Conservation (phyloP, 495 filamentous ascomycete species). For the Staphylotrichum longicolle region DNA sequence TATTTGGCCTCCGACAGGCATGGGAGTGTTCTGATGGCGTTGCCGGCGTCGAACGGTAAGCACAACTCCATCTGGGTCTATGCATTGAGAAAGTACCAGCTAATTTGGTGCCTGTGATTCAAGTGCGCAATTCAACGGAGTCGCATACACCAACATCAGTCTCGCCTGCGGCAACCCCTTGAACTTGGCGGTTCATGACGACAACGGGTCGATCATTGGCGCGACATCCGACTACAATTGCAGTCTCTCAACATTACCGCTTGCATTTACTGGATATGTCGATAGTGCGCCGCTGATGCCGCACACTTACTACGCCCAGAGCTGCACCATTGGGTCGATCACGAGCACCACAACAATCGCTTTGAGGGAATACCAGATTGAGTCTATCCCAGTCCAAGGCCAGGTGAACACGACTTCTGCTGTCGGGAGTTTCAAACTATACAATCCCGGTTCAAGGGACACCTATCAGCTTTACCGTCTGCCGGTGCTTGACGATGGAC, state of each 20-base stretch:
- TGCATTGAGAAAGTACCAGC: too few species aligned
- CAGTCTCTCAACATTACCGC: neutral
- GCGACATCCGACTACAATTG: constrained; percentile 3
- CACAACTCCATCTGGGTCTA: too few species aligned
- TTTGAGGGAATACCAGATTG: neutral
- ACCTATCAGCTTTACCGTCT: neutral
- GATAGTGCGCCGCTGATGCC: neutral
- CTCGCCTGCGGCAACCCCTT: neutral
- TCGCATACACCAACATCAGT: neutral
- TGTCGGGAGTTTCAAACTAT: neutral
- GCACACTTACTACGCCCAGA: neutral
- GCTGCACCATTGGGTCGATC: neutral
- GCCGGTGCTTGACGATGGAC: neutral
- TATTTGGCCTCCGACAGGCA: neutral
- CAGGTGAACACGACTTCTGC: neutral
- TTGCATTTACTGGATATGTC: neutral
- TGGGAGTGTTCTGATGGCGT: constrained; percentile 2
- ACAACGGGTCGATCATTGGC: neutral
- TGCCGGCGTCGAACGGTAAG: neutral
- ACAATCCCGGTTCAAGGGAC: neutral
- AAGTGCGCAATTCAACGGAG: neutral
- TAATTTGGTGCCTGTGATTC: too few species aligned
- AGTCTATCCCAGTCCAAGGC: neutral
- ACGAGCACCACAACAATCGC: neutral
- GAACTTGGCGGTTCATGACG: neutral